Conservation (phyloP, 345 rosid species). For the Anastatica hierochuntica region DNA sequence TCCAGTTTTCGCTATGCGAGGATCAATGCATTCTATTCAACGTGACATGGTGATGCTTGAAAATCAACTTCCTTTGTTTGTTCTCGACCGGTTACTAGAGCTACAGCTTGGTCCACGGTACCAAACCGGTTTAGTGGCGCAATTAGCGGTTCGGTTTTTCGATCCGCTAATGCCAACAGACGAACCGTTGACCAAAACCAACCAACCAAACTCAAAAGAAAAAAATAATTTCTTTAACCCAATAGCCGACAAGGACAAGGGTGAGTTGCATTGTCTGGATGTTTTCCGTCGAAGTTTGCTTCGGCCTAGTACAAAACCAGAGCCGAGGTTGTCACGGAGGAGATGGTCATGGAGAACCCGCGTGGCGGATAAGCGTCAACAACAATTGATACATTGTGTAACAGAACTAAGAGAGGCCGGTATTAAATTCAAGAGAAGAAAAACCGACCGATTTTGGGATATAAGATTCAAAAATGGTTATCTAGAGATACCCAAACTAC, state of each 20-base stretch:
- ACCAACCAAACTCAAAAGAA: no score
- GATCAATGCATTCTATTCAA: slow-evolving; percentile 77
- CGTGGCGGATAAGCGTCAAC: slow-evolving; percentile 69
- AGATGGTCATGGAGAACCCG: slow-evolving; percentile 42
- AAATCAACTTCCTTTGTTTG: slow-evolving; percentile 72
- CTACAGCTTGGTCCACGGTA: slow-evolving; percentile 44
- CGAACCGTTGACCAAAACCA: slow-evolving; percentile 48
- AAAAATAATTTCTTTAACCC: slow-evolving; percentile 46
- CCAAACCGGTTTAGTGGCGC: slow-evolving; percentile 55
- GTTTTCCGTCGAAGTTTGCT: slow-evolving; percentile 62
- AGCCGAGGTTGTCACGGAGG: slow-evolving; percentile 45
- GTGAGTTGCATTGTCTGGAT: slow-evolving; percentile 70
- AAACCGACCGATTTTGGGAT: slow-evolving; percentile 88
- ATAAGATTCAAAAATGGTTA: slow-evolving; percentile 57
- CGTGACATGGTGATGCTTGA: slow-evolving; percentile 89
- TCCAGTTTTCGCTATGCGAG: slow-evolving; percentile 74
- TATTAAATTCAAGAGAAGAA: slow-evolving; percentile 58
- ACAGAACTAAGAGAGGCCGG: slow-evolving; percentile 74
- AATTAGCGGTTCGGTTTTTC: slow-evolving; percentile 55
- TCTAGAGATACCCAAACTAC: slow-evolving; percentile 60
- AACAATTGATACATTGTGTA: slow-evolving; percentile 73
- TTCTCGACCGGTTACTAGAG: slow-evolving; percentile 55
- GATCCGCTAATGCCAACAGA: slow-evolving; percentile 81
- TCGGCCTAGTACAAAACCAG: slow-evolving; percentile 41
- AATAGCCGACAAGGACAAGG: slow-evolving; percentile 40